Evolutionary conservation across 2,329 filamentous ascomycete genomes (phyloP).

Genomic region (Botrytis fabae): DNA sequence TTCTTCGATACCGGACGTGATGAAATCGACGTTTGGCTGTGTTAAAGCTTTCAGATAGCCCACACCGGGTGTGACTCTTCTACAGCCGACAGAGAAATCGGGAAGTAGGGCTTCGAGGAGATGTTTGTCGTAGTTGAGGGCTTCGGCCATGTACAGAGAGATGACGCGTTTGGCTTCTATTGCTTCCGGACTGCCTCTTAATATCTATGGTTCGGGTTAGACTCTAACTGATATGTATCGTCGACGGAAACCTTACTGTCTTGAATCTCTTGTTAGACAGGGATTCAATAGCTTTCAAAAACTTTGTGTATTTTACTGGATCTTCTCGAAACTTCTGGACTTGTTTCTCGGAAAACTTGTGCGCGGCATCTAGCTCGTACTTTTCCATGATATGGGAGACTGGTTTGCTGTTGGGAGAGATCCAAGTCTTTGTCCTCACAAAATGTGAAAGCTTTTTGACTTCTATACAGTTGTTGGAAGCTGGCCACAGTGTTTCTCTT

Average conservation of each 20-base stretch:
- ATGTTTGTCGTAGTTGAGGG: constrained; percentile 49
- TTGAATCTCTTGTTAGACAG: constrained; percentile 40
- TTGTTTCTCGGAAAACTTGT: constrained; percentile 44
- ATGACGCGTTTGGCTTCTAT: constrained; percentile 20
- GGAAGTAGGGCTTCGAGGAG: constrained; percentile 51
- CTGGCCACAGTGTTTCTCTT: background rate
- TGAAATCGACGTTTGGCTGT: constrained; percentile 51
- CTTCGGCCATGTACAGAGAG: constrained; percentile 49
- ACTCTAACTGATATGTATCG: fast-evolving
- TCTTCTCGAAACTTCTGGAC: constrained; percentile 51
- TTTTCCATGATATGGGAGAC: constrained; percentile 2
- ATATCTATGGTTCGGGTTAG: background rate
- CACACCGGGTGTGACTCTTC: constrained; percentile 44
- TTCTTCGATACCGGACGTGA: constrained; percentile 48
- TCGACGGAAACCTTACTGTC: background rate
- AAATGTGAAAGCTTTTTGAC: constrained; percentile 47
- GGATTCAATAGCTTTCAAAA: constrained; percentile 49
- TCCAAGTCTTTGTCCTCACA: constrained; percentile 48
- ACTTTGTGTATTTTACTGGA: constrained; percentile 48
- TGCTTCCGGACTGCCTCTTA: constrained; percentile 14
- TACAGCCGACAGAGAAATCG: constrained; percentile 46
- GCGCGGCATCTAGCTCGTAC: constrained; percentile 42
- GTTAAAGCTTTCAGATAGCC: constrained; percentile 52
- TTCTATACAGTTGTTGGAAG: constrained; percentile 29
- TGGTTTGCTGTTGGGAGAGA: constrained; percentile 44